Evolutionary conservation across 495 filamentous ascomycete species (phyloP), one percentile per base, ranked within the genome.

Genomic region (Penicillium bovifimosum): DNA sequence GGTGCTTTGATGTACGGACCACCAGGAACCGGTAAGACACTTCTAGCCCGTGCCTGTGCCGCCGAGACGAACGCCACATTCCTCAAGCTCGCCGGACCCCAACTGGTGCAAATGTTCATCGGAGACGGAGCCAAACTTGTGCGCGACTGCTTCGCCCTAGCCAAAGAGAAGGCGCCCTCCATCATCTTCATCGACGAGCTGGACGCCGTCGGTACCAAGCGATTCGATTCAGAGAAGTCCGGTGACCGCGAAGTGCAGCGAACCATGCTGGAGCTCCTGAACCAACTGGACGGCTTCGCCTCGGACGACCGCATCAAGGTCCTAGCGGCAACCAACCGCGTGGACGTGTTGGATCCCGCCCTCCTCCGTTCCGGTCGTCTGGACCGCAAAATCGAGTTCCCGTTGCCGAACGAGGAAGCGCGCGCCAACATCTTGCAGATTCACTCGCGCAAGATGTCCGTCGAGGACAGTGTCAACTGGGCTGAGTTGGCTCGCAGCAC

Each of bases 51-150:
- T 73, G 93, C 93, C 44, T 99, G 93, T 67, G 93, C 93, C 17
- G 93, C 93, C 48, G 92, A 97, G 74, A 97, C 95, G 53, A 92
- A 99, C 51, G 93, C 93, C 52, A 99, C 93, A 40, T 99, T 99
- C 82, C 86, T 99, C 65, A 98, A 98, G 66, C 89, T 99, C 53
- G 93, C 93, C 48, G 93, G 93, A 35, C 93, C 93, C 2, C 95
- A 97, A 72, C 83, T 99, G n/a, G 93, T 99, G 16, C 93, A 99
- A 69, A 99, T 99, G 93, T 99, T 99, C 72, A 99, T 99, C 44
- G 93, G 93, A 62, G 93, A 99, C 61, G 95, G 95, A 53, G 95
- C 95, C 24, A 99, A 97, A 76, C 81, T 99, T 5, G 93, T 99
- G 28, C 88, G 93, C 28, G 93, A 97, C 71, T 93, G 90, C 72